These are phyloP conservation scores for Candida ulmi DNA, from an alignment of 805 yeast species.

Conservation along the genomic window DNA sequence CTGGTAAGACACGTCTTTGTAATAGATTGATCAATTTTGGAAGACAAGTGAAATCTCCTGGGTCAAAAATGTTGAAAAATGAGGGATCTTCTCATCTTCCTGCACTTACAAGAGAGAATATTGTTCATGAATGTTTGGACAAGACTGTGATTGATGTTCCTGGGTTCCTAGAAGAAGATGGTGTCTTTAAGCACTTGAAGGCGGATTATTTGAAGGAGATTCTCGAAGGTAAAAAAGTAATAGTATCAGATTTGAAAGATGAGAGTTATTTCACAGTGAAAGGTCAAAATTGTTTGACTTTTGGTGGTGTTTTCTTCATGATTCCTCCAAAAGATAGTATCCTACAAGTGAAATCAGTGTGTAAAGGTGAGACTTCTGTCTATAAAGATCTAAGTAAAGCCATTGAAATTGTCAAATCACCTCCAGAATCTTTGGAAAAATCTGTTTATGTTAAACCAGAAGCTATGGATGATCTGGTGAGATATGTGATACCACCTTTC, in stretches of 20 bases:
- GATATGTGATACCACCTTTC: conserved; percentile 66
- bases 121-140: conserved; percentile 31
- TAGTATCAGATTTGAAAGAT: conserved; percentile 24
- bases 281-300: conserved; percentile 40
- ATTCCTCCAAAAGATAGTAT: conserved; percentile 47
- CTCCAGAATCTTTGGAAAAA: conserved; percentile 23
- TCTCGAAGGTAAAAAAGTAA: conserved; percentile 27
- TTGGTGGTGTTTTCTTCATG: conserved; percentile 60
- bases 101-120: conserved; percentile 59
- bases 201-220: conserved; percentile 24
- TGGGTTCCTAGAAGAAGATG: conserved; percentile 26
- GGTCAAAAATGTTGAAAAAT: conserved; percentile 11
- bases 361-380: conserved; percentile 28
- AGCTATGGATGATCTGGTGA: conserved; percentile 28
- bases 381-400: conserved; percentile 30
- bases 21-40: conserved; percentile 35
- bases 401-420: conserved; percentile 21
- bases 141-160: conserved; percentile 33
- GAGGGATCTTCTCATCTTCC: conserved; percentile 48
- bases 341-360: conserved; percentile 40
- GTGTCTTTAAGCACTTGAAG: conserved; percentile 24
- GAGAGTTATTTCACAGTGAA: conserved; percentile 30
- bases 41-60: conserved; percentile 4
- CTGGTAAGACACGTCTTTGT: conserved; percentile 63
- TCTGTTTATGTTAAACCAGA: conserved; percentile 23